Percentiles rank a stretch among this genome's conserved stretches.
Conservation (phyloP, 2,329 filamentous ascomycete genomes). For the Cercospora brassicicola region DNA sequence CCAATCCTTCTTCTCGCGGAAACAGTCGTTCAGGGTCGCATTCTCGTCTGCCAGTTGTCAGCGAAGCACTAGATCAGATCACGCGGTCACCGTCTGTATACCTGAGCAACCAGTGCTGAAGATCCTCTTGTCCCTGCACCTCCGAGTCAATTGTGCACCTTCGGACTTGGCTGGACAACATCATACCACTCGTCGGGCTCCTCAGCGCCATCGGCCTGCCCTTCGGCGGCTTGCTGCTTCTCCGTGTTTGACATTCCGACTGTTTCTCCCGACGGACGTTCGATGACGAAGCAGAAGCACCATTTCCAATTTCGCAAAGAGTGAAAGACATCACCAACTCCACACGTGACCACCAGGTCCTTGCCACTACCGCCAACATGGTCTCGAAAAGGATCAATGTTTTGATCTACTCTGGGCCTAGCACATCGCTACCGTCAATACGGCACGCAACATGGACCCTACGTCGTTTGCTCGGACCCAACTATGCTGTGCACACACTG, state of each 20-base stretch:
- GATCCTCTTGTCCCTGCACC: constrained; percentile 87
- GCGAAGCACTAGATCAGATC: background rate
- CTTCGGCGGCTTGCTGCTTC: constrained; percentile 29
- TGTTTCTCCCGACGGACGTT: background rate
- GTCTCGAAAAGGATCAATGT: constrained; percentile 74
- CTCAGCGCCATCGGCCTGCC: constrained; percentile 63
- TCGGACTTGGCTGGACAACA: constrained; percentile 1
- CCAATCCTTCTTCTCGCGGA: constrained; percentile 96
- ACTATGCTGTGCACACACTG: constrained; percentile 89
- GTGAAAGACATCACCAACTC: constrained; percentile 9
- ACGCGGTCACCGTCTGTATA: constrained; percentile 44
- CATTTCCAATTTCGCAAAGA: constrained; percentile 10
- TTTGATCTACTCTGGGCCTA: constrained; percentile 85
- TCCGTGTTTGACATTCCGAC: constrained; percentile 35
- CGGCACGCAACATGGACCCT: constrained; percentile 85
- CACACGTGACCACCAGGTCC: constrained; percentile 19
- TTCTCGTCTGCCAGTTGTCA: constrained; percentile 68
- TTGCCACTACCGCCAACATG: constrained; percentile 19
- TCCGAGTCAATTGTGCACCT: constrained; percentile 9
- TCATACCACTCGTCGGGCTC: constrained; percentile 93
- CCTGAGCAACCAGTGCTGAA: constrained; percentile 93
- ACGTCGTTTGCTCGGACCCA: constrained; percentile 78
- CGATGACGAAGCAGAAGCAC: constrained; percentile 1
- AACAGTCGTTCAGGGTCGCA: constrained; percentile 87
- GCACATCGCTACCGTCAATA: constrained; percentile 83